Conservation (phyloP, 2,329 filamentous ascomycete species). For the Claviceps maximensis region DNA sequence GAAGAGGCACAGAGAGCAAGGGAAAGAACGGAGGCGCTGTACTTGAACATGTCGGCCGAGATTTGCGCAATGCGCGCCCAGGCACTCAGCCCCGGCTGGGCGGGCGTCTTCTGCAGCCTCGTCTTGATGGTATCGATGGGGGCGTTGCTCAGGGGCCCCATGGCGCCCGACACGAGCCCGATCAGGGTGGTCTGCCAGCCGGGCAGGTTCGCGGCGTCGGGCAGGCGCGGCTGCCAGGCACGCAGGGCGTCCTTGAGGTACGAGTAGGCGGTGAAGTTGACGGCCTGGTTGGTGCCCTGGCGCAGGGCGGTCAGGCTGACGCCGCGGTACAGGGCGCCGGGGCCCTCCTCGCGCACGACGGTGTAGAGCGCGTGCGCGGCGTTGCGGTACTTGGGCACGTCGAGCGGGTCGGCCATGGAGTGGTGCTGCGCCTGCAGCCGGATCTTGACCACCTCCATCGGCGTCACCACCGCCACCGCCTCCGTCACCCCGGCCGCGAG, state of each 20-base stretch:
- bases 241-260: constrained; percentile 78
- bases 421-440: constrained; percentile 96
- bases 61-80: constrained; percentile 67
- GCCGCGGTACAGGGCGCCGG: constrained; percentile 79
- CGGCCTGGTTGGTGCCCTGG: constrained; percentile 94
- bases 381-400: constrained; percentile 94
- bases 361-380: constrained; percentile 75
- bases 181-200: constrained; percentile 85
- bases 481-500: constrained; percentile 89
- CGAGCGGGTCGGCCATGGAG: constrained; percentile 91
- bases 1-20: too few relatives aligned
- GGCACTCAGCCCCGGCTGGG: constrained; percentile 67
- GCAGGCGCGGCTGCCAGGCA: constrained; percentile 52
- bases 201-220: constrained; percentile 52
- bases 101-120: constrained; percentile 78
- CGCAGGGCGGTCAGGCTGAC: constrained; percentile 86
- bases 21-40: too few relatives aligned
- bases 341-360: constrained; percentile 81
- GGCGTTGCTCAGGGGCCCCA: constrained; percentile 91
- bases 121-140: constrained; percentile 99
- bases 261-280: constrained; percentile 96
- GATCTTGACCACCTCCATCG: constrained; percentile 99
- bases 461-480: constrained; percentile 89
- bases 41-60: constrained; percentile 73
- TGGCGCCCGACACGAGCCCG: constrained; percentile 80